Percentiles rank a stretch among this genome's conserved stretches.
phyloP scores from a whole-genome alignment of 176 grass and related monocot species.

The Alloteropsis semialata region DNA sequence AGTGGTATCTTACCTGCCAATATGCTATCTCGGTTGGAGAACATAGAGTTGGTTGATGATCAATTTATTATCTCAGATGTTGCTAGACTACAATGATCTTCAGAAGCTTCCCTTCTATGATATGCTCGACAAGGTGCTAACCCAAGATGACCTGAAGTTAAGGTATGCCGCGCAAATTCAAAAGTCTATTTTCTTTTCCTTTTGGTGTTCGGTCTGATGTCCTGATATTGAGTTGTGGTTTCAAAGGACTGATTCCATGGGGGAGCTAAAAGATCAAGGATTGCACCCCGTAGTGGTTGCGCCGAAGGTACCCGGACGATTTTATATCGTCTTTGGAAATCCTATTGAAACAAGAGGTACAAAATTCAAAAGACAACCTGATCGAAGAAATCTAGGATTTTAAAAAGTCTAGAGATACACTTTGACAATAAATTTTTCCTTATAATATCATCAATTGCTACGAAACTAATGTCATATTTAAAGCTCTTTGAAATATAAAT shows the following conservation, averaged over 20 bases:
- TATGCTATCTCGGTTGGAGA: neutral
- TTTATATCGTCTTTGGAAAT: constrained; percentile 86
- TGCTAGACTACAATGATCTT: constrained; percentile 91
- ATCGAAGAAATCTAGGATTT: no score
- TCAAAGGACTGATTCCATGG: constrained; percentile 52
- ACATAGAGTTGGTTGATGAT: neutral
- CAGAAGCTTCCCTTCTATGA: constrained; percentile 84
- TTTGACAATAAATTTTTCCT: no score
- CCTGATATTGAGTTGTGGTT: neutral
- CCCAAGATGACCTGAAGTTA: constrained; percentile 50
- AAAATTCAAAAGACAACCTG: neutral
- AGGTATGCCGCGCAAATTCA: constrained; percentile 34
- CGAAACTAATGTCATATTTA: no score
- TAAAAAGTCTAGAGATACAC: no score
- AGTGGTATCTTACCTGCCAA: neutral
- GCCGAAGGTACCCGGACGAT: constrained; percentile 76
- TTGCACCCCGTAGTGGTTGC: constrained; percentile 51
- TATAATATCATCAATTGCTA: no score
- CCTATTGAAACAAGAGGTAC: constrained; percentile 87
- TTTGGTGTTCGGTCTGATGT: neutral
- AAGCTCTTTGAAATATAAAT: no score
- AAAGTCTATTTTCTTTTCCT: neutral
- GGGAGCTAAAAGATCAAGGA: constrained; percentile 64
- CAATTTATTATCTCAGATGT: constrained; percentile 39
- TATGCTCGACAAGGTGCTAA: constrained; percentile 56